These are phyloP conservation scores for Candolleomyces efflorescens DNA, from an alignment of 768 basidiomycete genomes.

Conservation along the genomic window DNA sequence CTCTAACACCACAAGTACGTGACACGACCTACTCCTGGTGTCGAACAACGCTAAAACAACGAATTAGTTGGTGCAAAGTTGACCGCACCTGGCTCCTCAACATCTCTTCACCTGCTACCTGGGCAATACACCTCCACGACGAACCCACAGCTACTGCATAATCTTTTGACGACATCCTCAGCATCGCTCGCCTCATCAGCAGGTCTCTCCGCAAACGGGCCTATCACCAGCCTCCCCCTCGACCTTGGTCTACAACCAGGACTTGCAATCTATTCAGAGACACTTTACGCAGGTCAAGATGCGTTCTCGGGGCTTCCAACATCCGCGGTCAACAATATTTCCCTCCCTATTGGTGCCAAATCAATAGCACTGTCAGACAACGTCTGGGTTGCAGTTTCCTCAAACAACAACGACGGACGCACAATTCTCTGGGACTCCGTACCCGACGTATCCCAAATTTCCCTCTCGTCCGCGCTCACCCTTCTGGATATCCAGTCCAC, in stretches of 20 bases:
- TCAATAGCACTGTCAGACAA: slow-evolving; percentile 65
- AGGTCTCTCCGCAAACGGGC: slow-evolving; percentile 57
- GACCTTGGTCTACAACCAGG: slow-evolving; percentile 65
- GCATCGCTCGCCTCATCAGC: slow-evolving; percentile 52
- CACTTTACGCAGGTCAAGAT: slow-evolving; percentile 62
- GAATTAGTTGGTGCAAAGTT: slow-evolving; percentile 63
- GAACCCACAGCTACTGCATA: slow-evolving; percentile 67
- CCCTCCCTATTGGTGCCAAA: slow-evolving; percentile 47
- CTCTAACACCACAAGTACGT: slow-evolving; percentile 66
- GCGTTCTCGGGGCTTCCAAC: slow-evolving; percentile 57
- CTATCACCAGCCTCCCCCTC: slow-evolving; percentile 52
- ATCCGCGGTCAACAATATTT: slow-evolving; percentile 40
- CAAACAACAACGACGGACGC: slow-evolving; percentile 47
- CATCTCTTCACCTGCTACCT: slow-evolving; percentile 65
- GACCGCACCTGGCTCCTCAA: slow-evolving; percentile 49
- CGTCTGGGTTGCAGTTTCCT: slow-evolving; percentile 62
- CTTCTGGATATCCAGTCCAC: slow-evolving; percentile 70
- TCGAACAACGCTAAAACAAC: neutral
- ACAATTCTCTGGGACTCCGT: slow-evolving; percentile 80
- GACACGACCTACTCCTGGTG: slow-evolving; percentile 31
- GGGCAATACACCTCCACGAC: slow-evolving; percentile 72
- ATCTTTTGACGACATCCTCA: slow-evolving; percentile 60
- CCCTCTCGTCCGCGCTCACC: slow-evolving; percentile 47
- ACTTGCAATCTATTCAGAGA: slow-evolving; percentile 55
- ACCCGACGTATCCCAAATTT: slow-evolving; percentile 68